A percentile compares a stretch with the other conserved stretches of the same genome.
Conservation (phyloP, 257 asterid genomes). For the Ocimum tenuiflorum region DNA sequence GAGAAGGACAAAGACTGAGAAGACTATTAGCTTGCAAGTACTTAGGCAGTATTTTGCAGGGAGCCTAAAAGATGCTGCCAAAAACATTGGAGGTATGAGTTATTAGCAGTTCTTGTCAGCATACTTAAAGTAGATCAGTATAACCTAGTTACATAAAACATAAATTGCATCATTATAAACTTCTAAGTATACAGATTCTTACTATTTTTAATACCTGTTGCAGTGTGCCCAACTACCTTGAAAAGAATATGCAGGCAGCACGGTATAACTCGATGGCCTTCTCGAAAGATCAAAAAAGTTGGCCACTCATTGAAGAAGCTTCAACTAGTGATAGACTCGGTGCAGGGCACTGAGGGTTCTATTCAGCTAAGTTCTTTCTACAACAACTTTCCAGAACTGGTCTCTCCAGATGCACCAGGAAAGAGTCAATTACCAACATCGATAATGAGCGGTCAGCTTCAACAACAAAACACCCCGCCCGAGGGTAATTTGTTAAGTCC, state of each 20-base stretch:
- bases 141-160: not conserved
- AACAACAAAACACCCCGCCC: constrained; percentile 22
- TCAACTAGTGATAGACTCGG: constrained; percentile 80
- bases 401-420: constrained; percentile 39
- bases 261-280: constrained; percentile 81
- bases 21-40: constrained; percentile 61
- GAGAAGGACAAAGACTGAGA: constrained; percentile 56
- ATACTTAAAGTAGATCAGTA: too few species aligned
- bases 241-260: constrained; percentile 87
- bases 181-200: not conserved
- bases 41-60: constrained; percentile 70
- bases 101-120: not conserved
- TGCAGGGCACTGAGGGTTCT: constrained; percentile 73
- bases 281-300: constrained; percentile 81
- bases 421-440: constrained; percentile 24
- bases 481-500: constrained; percentile 42
- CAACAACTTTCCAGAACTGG: constrained; percentile 62
- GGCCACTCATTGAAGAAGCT: constrained; percentile 74
- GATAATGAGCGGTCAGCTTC: constrained; percentile 19
- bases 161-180: not conserved
- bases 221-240: constrained; percentile 89
- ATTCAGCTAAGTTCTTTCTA: constrained; percentile 70
- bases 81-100: constrained; percentile 63
- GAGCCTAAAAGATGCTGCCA: constrained; percentile 82
- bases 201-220: constrained; percentile 8